Evolutionary conservation across 306 rosid species (phyloP), one percentile per base, ranked within the genome.

Genomic region (Pterocarpus macrocarpus): DNA sequence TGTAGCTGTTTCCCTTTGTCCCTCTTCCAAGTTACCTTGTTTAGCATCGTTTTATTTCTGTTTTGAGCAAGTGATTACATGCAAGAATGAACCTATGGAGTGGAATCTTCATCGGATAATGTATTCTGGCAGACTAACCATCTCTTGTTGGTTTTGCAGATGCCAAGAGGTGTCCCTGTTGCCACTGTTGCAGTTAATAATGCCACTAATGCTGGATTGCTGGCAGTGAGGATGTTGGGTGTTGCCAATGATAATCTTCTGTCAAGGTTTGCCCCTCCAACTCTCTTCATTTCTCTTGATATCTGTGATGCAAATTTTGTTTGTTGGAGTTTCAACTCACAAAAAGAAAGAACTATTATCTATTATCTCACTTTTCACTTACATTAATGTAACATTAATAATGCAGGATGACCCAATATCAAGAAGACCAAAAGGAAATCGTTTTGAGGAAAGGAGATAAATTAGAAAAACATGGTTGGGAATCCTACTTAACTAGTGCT

Each of bases 131-230:
- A 64, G 34, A 64, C 44, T 44, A 53, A 22, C 45, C 34, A 43
- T 53, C 50, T 35, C 78, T 68, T 41, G 34, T 73, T 83, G 70
- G 35, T 7, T 64, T 9, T 87, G 86, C 85, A 89, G 98, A 95
- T 93, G 97, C 98, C 98, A 1, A 75, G 86, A 79, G 98, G 98
- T 30, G 95, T 93, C 45, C 99, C 99, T 7, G 96, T 93, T 63
- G 97, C 97, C 22, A 88, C 95, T 28, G 91, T 95, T 39, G 99
- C 96, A 55, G 78, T 95, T 73, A 87, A 95, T 80, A 95, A 95
- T 35, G 90, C 98, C 13, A 87, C 96, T 44, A 93, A 95, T 74
- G 99, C 96, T 65, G 99, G 93, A 56, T 78, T 91, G 71, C 84
- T 90, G 30, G 96, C 93, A 3, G 88, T 85, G 44, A 84, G 97